phyloP scores from a whole-genome alignment of 441 rosid genomes.

The Populus tomentosa region DNA sequence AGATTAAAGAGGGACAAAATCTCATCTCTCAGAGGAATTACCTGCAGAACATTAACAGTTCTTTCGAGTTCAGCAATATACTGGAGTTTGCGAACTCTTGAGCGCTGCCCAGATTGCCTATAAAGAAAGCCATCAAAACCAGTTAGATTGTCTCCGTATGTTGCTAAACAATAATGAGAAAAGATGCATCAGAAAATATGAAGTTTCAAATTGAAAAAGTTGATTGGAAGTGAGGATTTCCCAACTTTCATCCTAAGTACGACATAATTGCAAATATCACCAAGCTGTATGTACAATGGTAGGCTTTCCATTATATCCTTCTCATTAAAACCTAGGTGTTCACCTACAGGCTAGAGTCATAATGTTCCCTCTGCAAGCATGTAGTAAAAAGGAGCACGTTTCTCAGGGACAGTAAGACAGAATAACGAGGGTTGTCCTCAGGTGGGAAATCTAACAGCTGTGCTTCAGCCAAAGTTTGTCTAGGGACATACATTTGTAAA shows the following conservation, averaged over 20 bases:
- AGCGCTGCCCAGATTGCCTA: conserved; percentile 78
- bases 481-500: background rate
- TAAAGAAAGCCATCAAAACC: conserved; percentile 9
- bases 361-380: background rate
- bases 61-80: conserved; percentile 78
- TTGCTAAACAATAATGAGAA: background rate
- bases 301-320: background rate
- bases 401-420: background rate
- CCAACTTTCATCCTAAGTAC: background rate
- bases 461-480: background rate
- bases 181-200: background rate
- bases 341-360: background rate
- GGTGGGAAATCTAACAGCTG: background rate
- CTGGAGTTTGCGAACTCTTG: conserved; percentile 79
- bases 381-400: background rate
- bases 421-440: background rate
- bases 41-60: conserved; percentile 60
- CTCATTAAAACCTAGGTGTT: background rate
- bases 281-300: background rate
- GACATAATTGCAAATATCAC: background rate
- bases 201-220: background rate
- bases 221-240: background rate
- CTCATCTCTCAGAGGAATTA: conserved; percentile 20
- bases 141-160: background rate
- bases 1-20: background rate